Conservation (phyloP, 331 rosid genomes). For the Phaseolus coccineus region DNA sequence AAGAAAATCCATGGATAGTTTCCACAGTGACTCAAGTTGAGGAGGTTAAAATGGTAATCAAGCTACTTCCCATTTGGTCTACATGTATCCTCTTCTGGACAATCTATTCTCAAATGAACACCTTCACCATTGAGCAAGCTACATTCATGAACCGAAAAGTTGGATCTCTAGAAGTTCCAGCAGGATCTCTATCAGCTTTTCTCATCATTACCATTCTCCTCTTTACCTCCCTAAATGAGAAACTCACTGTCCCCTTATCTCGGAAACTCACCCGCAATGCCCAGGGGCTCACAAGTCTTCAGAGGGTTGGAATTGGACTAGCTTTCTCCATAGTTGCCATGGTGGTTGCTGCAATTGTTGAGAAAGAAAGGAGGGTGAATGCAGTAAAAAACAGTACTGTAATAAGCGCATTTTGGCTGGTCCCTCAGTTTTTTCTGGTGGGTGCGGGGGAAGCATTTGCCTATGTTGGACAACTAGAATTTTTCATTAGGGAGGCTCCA, state of each 20-base stretch:
- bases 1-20: conserved; percentile 66
- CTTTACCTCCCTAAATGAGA: conserved; percentile 87
- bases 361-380: conserved; percentile 61
- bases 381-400: conserved; percentile 42
- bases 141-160: conserved; percentile 81
- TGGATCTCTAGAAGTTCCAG: conserved; percentile 63
- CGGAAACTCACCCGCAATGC: conserved; percentile 74
- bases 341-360: conserved; percentile 80
- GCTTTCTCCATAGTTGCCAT: conserved; percentile 72
- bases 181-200: conserved; percentile 87
- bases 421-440: conserved; percentile 89
- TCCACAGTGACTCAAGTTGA: conserved; percentile 85
- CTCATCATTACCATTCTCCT: conserved; percentile 79
- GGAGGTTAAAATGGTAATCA: conserved; percentile 89
- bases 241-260: conserved; percentile 73
- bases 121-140: conserved; percentile 96
- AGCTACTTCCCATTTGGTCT: conserved; percentile 91
- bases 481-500: conserved; percentile 97
- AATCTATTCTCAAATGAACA: conserved; percentile 87
- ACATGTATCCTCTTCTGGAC: conserved; percentile 98
- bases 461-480: conserved; percentile 92
- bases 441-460: conserved; percentile 98
- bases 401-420: conserved; percentile 91
- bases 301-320: conserved; percentile 87
- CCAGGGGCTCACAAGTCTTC: conserved; percentile 95